These are phyloP conservation scores for Leptographium radiaticola DNA, from an alignment of 2,329 filamentous ascomycete genomes.

Conservation along the genomic window DNA sequence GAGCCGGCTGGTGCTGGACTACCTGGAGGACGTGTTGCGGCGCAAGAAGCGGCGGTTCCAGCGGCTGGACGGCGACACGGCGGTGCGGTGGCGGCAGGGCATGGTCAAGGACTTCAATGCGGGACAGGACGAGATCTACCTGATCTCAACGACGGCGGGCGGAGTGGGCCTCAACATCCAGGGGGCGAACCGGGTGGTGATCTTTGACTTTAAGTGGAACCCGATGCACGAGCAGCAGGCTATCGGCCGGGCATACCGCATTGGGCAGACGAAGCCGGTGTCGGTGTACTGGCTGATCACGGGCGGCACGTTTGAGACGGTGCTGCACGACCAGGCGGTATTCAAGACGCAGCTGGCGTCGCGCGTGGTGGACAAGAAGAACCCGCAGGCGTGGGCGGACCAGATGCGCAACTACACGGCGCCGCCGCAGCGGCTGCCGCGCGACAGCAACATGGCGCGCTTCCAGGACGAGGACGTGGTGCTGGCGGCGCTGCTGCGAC, in stretches of 20 bases:
- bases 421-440: conserved; percentile 36
- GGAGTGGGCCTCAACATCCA: conserved; percentile 74
- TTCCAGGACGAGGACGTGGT: conserved; percentile 51
- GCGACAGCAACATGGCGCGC: conserved; percentile 33
- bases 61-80: conserved; percentile 57
- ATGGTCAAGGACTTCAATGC: conserved; percentile 58
- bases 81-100: conserved; percentile 42
- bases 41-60: conserved; percentile 31
- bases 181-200: conserved; percentile 72
- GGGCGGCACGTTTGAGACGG: conserved; percentile 68
- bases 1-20: conserved; percentile 55
- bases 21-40: conserved; percentile 45
- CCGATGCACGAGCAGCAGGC: conserved; percentile 77
- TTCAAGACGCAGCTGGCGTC: conserved; percentile 74
- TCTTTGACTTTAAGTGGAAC: conserved; percentile 75
- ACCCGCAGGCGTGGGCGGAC: conserved; percentile 52
- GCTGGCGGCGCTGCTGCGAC: conserved; percentile 33
- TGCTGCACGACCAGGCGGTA: conserved; percentile 57
- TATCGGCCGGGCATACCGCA: conserved; percentile 71
- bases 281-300: conserved; percentile 73
- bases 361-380: conserved; percentile 74
- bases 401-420: conserved; percentile 46
- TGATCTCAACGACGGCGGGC: conserved; percentile 76
- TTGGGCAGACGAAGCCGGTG: conserved; percentile 69
- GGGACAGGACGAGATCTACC: conserved; percentile 43